Base-by-base conservation (phyloP, 306 rosid genomes). In the Cucurbita argyrosperma region DNA sequence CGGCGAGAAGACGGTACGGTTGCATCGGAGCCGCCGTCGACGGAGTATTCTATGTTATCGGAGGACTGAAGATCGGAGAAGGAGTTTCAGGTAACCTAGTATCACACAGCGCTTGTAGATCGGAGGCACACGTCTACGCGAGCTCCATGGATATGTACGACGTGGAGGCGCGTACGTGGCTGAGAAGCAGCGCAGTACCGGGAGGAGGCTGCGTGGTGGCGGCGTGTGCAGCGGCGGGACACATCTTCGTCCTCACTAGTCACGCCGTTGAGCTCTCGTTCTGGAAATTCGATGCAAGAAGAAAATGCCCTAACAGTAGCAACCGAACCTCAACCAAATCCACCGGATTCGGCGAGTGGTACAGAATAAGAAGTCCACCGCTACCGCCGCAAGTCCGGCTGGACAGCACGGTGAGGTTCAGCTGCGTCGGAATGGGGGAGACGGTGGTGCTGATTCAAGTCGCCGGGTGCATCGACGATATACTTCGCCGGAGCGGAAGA, bases 121-220 rank as follows among this genome's bases (percentile, higher is more conserved):
- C 81, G 5, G 92, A 80, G 71, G 82, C 83, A 0, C 96, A 86
- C 21, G 87, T 80, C 0, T 90, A 90, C 30, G 93, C 93, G 1
- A 84, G 93, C 56, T 86, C 96, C 1, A 88, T 90, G 93, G 96
- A 90, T 37, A 81, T 90, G 87, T 90, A 77, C 68, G 90, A 88
- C 19, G 90, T 85, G 76, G 93, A 80, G 67, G 69, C 84, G 15
- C 80, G 86, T 49, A 51, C 4, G 58, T 90, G 96, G 96, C 79
- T 88, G 18, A 77, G 86, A 53, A 88, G 96, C 74, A 80, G 88
- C 7, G 66, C 82, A 0, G 88, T 90, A 0, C 93, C 96, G 0
- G 87, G 87, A 0, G 91, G 93, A 0, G 96, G 96, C 1, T 90
- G 96, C 38, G 87, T 86, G 23, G 93, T 90, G 81, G 96, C 90